Base-by-base conservation (phyloP, 768 basidiomycete species). In the Lactarius akahatsu region DNA sequence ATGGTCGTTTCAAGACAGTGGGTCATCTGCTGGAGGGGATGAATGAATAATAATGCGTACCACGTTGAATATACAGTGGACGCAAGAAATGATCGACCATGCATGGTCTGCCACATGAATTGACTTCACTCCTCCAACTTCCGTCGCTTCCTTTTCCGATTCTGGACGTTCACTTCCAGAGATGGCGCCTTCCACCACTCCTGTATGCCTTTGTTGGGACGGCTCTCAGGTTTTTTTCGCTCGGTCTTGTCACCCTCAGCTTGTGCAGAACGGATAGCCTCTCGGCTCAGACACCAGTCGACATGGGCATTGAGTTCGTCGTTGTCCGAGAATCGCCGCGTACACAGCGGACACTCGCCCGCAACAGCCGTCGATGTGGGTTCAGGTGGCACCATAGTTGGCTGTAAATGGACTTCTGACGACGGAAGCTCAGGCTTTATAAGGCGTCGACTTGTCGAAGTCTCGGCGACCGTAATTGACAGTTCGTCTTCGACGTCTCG, bases 251-350 rank as follows among this genome's bases (percentile, higher is more conserved):
- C 69, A 5, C 73, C 73, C 61, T 73, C 72, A 0, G 70, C 72
- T 63, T 90, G 89, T 0, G 91, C 91, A 71, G 91, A 84, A 65
- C 83, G 77, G 67, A 96, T 94, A 2, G 86, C 90, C 28, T 83
- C 84, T 65, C 86, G 85, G 74, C 91, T 95, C 59, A 97, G 76
- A 73, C 95, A 97, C 72, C 88, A 90, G 75, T 97, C 94, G 54
- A 97, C 82, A 72, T 97, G 94, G n/a, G 85, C 80, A 73, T 97
- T 96, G 40, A 97, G 76, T 5, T 84, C 87, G 57, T 83, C 80
- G 73, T 97, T 97, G 74, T 93, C 87, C 1, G 83, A 85, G 62
- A 94, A 74, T 15, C 77, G 74, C 73, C 84, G 86, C 30, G 77
- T 73, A 71, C 92, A 96, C 28, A 95, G 79, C 4, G 95, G 94